phyloP scores from a whole-genome alignment of 176 grass and related monocot genomes.

The Rhynchospora tenuis region DNA sequence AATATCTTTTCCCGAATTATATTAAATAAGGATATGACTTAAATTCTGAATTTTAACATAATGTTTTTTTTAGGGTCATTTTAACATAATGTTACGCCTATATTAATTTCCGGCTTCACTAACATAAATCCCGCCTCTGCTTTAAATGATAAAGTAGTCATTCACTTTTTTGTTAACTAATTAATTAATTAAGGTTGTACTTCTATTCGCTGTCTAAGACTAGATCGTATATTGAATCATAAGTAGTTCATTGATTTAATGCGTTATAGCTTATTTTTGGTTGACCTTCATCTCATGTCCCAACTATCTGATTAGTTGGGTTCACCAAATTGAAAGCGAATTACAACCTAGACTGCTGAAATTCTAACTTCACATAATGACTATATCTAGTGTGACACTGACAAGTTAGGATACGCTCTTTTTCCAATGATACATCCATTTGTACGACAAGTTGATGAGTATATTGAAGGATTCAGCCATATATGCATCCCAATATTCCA shows the following conservation, averaged over 20 bases:
- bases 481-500: too few relatives aligned
- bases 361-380: neutral
- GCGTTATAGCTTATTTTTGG: neutral
- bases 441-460: too few relatives aligned
- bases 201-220: too few relatives aligned
- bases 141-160: neutral
- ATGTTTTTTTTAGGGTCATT: too few relatives aligned
- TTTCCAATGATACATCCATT: too few relatives aligned
- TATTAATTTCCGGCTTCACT: too few relatives aligned
- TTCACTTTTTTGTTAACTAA: neutral
- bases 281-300: neutral
- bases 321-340: neutral
- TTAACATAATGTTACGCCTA: neutral
- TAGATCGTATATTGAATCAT: too few relatives aligned
- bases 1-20: too few relatives aligned
- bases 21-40: neutral
- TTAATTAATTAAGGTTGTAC: too few relatives aligned
- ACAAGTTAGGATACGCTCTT: too few relatives aligned
- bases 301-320: neutral
- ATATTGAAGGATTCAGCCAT: too few relatives aligned
- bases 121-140: too few relatives aligned
- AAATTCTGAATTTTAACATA: neutral
- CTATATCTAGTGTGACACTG: neutral
- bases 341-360: neutral
- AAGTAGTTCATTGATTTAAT: neutral